A percentile compares a stretch with the other conserved stretches of the same genome.
phyloP scores from a whole-genome alignment of 2,329 filamentous ascomycete genomes.

The Zymoseptoria crescenta region DNA sequence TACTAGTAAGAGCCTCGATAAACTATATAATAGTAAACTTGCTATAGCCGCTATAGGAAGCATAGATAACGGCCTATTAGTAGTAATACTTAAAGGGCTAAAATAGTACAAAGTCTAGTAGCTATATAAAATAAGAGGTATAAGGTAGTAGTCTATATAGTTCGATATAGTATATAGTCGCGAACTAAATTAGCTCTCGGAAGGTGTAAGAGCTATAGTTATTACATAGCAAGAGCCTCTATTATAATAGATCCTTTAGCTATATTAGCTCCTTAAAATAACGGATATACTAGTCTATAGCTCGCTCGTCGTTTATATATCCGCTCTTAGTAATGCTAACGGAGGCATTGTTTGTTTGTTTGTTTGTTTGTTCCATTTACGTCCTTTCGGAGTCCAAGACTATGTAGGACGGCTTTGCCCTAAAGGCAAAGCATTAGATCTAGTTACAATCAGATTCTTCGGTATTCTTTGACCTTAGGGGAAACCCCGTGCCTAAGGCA shows the following conservation, averaged over 20 bases:
- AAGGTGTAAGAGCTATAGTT: neutral
- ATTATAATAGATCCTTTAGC: neutral
- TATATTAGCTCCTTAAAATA: neutral
- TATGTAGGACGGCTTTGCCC: too few relatives aligned
- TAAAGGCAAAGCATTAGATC: too few relatives aligned
- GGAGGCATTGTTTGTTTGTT: too few relatives aligned
- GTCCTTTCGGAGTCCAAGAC: too few relatives aligned
- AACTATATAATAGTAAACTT: neutral
- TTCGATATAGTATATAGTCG: neutral
- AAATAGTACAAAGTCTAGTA: neutral
- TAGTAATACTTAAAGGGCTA: neutral
- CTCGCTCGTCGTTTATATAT: neutral
- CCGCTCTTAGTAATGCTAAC: neutral
- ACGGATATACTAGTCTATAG: neutral
- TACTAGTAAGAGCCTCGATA: neutral
- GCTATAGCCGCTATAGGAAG: neutral
- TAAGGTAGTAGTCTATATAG: neutral
- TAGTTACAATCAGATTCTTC: too few relatives aligned
- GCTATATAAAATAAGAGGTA: conserved; percentile 1
- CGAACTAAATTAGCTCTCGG: neutral
- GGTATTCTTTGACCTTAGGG: too few relatives aligned
- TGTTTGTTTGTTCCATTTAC: too few relatives aligned
- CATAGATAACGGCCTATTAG: neutral
- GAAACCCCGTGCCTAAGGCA: too few relatives aligned
- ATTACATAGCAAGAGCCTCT: neutral